A percentile compares a stretch with the other conserved stretches of the same genome.
Evolutionary conservation across 2,329 filamentous ascomycete species (phyloP).

Genomic region (Emmonsia crescens): DNA sequence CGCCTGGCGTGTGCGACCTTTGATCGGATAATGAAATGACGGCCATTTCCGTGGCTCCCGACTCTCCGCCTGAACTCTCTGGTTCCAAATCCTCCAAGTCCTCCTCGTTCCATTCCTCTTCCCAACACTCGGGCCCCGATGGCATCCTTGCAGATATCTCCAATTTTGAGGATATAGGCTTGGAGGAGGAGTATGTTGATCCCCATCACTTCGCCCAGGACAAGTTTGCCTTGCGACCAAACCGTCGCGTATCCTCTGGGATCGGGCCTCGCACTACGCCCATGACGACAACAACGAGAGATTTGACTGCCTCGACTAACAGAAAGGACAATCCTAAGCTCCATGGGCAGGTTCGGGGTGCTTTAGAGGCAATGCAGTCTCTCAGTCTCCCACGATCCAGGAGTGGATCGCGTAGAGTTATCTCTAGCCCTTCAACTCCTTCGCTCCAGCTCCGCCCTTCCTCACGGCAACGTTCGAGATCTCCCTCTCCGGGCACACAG

Average conservation of each 20-base stretch:
- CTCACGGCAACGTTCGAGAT: conserved; percentile 7
- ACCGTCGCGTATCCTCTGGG: background rate
- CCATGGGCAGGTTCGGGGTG: conserved; percentile 20
- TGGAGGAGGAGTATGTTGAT: conserved; percentile 55
- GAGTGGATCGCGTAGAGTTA: conserved; percentile 9
- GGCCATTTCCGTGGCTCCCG: conserved; percentile 42
- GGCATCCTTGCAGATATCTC: conserved; percentile 59
- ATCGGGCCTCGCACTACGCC: background rate
- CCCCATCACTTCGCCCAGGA: background rate
- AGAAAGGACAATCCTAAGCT: conserved; percentile 15
- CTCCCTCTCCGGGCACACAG: conserved; percentile 16
- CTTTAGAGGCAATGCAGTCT: conserved; percentile 16
- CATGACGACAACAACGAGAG: conserved; percentile 24
- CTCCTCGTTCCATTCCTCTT: conserved; percentile 73
- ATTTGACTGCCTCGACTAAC: conserved; percentile 22
- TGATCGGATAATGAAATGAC: conserved; percentile 28
- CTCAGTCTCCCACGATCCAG: conserved; percentile 18
- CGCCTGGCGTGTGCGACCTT: background rate
- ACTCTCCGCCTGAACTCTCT: conserved; percentile 68
- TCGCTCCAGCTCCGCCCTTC: conserved; percentile 17
- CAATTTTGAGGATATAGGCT: conserved; percentile 87
- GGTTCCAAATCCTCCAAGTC: conserved; percentile 83
- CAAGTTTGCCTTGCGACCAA: background rate
- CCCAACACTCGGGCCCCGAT: conserved; percentile 57
- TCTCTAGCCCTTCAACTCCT: conserved; percentile 11